phyloP scores from a whole-genome alignment of 1,284 basidiomycete species.

The Ceratorhiza oryzae-sativae region DNA sequence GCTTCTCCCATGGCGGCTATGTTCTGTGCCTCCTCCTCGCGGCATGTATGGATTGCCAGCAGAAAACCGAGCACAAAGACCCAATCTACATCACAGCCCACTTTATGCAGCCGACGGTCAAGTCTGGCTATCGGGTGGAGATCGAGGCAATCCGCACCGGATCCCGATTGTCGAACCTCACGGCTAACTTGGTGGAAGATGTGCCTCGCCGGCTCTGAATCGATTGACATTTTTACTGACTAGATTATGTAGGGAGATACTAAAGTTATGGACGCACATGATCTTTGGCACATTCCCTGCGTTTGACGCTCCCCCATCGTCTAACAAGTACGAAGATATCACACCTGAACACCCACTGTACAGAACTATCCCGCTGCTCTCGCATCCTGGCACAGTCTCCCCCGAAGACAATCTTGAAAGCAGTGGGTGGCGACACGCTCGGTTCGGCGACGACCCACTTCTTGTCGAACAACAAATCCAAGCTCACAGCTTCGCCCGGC shows the following conservation, averaged over 20 bases:
- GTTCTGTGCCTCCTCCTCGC: conserved; percentile 62
- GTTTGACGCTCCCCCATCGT: conserved; percentile 6
- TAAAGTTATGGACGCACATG: conserved; percentile 59
- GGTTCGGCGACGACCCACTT: conserved; percentile 55
- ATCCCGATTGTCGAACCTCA: conserved; percentile 61
- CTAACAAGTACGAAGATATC: conserved; percentile 14
- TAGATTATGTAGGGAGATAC: conserved; percentile 52
- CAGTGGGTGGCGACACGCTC: conserved; percentile 53
- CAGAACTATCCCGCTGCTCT: conserved; percentile 61
- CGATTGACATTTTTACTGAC: not conserved
- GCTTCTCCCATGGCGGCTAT: conserved; percentile 56
- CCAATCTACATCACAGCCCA: conserved; percentile 66
- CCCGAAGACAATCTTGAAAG: conserved; percentile 44
- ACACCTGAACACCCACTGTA: conserved; percentile 59
- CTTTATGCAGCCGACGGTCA: conserved; percentile 57
- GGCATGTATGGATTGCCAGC: conserved; percentile 61
- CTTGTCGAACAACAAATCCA: conserved; percentile 50
- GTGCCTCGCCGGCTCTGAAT: conserved; percentile 50
- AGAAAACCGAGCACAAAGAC: conserved; percentile 57
- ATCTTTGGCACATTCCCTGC: conserved; percentile 62
- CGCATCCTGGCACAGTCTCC: conserved; percentile 56
- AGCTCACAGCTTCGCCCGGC: conserved; percentile 34
- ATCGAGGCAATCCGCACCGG: conserved; percentile 59
- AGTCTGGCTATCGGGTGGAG: conserved; percentile 56
- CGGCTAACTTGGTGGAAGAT: conserved; percentile 63